These are phyloP conservation scores for Didymella lethalis DNA, from an alignment of 2,329 filamentous ascomycete genomes.

Conservation along the genomic window DNA sequence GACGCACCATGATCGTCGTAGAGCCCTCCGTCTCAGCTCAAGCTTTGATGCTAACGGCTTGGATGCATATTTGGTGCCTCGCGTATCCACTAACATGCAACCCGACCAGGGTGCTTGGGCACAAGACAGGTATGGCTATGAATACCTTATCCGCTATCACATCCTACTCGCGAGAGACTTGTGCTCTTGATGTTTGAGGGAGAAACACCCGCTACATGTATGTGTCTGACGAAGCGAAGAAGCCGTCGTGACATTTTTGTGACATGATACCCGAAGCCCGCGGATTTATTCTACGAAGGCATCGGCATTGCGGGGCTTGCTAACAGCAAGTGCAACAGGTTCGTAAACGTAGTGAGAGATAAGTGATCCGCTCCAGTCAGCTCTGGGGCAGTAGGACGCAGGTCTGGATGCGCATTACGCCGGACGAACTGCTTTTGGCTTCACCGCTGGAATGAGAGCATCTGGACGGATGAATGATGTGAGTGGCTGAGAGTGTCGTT, in stretches of 20 bases:
- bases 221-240: constrained; percentile 4
- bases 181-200: background rate
- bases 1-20: constrained; percentile 34
- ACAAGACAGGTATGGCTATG: constrained; percentile 18
- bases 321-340: constrained; percentile 18
- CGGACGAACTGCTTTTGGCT: background rate
- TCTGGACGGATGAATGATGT: background rate
- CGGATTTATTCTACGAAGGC: constrained; percentile 21
- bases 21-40: constrained; percentile 27
- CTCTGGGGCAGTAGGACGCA: constrained; percentile 3
- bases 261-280: constrained; percentile 8
- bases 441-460: constrained; percentile 23
- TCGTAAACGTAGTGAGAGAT: constrained; percentile 7
- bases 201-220: constrained; percentile 14
- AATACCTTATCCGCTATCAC: constrained; percentile 1
- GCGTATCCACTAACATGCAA: constrained; percentile 17
- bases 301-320: constrained; percentile 23
- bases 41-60: constrained; percentile 28
- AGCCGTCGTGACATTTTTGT: constrained; percentile 5
- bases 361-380: constrained; percentile 12
- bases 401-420: constrained; percentile 1
- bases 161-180: background rate
- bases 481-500: constrained; percentile 5
- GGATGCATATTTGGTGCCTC: constrained; percentile 24
- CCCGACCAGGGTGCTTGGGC: constrained; percentile 17